Evolutionary conservation across 352 stramenopile species (phyloP).

Genomic region (Phytophthora constricta): DNA sequence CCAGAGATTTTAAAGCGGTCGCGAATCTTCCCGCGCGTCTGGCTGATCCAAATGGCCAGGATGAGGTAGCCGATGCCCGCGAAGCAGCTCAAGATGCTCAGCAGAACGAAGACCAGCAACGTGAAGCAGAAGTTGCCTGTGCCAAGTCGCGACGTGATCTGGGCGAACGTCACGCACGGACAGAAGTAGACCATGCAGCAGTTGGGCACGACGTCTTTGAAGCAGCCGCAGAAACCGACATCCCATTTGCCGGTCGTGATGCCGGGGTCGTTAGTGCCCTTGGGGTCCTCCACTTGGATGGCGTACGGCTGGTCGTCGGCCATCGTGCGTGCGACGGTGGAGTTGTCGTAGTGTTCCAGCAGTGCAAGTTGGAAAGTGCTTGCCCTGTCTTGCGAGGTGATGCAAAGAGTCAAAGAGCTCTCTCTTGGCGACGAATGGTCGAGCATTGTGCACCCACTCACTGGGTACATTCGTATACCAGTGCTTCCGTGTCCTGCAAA

Average conservation of each 20-base stretch:
- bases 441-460: neutral
- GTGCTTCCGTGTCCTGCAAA: too few species aligned
- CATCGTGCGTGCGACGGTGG: neutral
- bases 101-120: constrained; percentile 27
- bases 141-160: constrained; percentile 50
- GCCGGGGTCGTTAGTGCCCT: neutral
- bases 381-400: too few species aligned
- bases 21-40: constrained; percentile 37
- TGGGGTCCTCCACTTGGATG: constrained; percentile 22
- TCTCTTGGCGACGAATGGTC: too few species aligned
- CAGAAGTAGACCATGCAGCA: constrained; percentile 46
- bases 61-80: constrained; percentile 13
- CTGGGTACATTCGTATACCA: neutral
- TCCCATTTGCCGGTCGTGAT: constrained; percentile 39
- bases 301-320: constrained; percentile 7
- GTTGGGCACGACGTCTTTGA: constrained; percentile 49
- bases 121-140: constrained; percentile 35
- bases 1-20: constrained; percentile 47
- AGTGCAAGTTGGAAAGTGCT: constrained; percentile 7
- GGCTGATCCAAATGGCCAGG: constrained; percentile 24
- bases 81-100: constrained; percentile 8
- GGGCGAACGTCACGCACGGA: constrained; percentile 52
- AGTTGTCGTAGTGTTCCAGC: neutral
- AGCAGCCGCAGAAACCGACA: constrained; percentile 47
- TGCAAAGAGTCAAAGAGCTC: too few species aligned